Conservation (phyloP, 2,329 filamentous ascomycete genomes). For the Diaporthe sp. region DNA sequence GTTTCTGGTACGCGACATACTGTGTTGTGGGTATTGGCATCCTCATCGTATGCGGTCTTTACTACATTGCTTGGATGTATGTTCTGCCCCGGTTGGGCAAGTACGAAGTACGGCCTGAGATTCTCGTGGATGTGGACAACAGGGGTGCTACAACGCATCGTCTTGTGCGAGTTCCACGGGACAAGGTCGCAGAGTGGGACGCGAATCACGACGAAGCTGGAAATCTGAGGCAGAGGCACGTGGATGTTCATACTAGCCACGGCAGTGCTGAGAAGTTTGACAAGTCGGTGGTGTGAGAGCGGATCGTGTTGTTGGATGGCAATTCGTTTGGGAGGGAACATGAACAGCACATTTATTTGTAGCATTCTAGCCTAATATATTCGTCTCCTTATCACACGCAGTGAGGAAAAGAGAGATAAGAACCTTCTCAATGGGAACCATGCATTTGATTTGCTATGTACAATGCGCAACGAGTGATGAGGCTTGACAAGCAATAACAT, state of each 20-base stretch:
- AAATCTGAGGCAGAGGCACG: not conserved
- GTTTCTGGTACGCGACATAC: slow-evolving; percentile 79
- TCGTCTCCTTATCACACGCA: too few relatives aligned
- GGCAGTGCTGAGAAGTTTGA: slow-evolving; percentile 17
- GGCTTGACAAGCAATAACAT: too few relatives aligned
- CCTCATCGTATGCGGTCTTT: slow-evolving; percentile 1
- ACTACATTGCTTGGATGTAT: slow-evolving; percentile 49
- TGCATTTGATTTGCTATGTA: too few relatives aligned
- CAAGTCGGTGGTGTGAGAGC: not conserved
- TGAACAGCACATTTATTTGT: not conserved
- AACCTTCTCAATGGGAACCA: too few relatives aligned
- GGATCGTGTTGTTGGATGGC: not conserved
- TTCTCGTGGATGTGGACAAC: slow-evolving; percentile 48
- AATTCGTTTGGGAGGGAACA: too few relatives aligned
- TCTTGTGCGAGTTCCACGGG: not conserved
- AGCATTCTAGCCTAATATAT: not conserved
- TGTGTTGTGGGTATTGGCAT: slow-evolving; percentile 63
- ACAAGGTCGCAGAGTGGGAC: slow-evolving; percentile 4
- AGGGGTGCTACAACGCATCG: slow-evolving; percentile 16
- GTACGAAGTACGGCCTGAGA: slow-evolving; percentile 64
- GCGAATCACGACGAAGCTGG: slow-evolving; percentile 25
- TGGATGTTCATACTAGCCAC: not conserved
- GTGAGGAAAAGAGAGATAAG: too few relatives aligned
- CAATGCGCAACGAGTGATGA: too few relatives aligned
- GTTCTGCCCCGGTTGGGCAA: slow-evolving; percentile 57